These are phyloP conservation scores for Carex kokanica DNA, from an alignment of 176 grass and related monocot species.

Conservation along the genomic window DNA sequence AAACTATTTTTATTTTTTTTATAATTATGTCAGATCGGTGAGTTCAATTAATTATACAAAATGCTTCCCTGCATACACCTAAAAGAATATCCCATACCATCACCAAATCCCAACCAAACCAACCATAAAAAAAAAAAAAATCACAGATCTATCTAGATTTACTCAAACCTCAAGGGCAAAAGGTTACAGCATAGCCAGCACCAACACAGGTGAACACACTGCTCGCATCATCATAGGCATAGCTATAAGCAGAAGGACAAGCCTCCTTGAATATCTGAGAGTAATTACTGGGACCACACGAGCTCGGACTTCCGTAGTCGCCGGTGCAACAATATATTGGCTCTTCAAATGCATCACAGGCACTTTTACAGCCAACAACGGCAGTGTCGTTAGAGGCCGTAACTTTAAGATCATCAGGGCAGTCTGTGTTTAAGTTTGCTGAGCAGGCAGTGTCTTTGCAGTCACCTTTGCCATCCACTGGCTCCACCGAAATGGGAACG, in stretches of 20 bases:
- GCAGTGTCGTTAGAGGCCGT: not conserved
- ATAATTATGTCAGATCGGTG: slow-evolving; percentile 12
- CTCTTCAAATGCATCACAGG: slow-evolving; percentile 49
- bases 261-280: slow-evolving; percentile 60
- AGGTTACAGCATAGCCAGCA: slow-evolving; percentile 55
- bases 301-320: slow-evolving; percentile 37
- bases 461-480: slow-evolving; percentile 22
- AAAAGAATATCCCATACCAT: slow-evolving; percentile 6
- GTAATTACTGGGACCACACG: slow-evolving; percentile 61
- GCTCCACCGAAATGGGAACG: slow-evolving; percentile 47
- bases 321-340: slow-evolving; percentile 67
- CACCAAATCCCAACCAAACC: slow-evolving; percentile 22
- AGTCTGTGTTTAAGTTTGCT: slow-evolving; percentile 46
- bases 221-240: slow-evolving; percentile 62
- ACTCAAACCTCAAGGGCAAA: slow-evolving; percentile 37
- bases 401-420: slow-evolving; percentile 44
- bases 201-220: slow-evolving; percentile 56
- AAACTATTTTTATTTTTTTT: not conserved
- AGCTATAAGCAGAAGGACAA: slow-evolving; percentile 69
- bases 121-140: not conserved
- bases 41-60: slow-evolving; percentile 5
- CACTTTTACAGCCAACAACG: slow-evolving; percentile 54
- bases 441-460: slow-evolving; percentile 46
- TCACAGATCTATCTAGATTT: not conserved
- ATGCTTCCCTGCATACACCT: not conserved